These are phyloP conservation scores for Umbelopsis sp. DNA, from an alignment of 371 early-diverging fungal species.

Conservation along the genomic window DNA sequence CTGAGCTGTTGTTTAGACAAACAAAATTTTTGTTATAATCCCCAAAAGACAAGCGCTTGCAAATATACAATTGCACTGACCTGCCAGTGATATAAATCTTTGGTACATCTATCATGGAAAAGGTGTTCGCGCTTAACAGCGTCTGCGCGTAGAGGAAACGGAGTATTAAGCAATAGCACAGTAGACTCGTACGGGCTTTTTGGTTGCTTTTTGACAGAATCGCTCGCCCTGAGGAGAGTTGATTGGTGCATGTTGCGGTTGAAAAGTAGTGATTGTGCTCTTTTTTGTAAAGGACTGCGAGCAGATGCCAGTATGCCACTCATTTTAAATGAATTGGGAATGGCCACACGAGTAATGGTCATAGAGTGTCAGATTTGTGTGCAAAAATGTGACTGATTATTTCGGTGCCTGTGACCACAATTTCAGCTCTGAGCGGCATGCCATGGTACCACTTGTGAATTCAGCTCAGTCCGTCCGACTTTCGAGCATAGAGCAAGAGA, in stretches of 20 bases:
- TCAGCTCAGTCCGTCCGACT: no score
- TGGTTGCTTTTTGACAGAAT: constrained; percentile 13
- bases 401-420: no score
- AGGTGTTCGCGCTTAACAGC: constrained; percentile 64
- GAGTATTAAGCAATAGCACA: constrained; percentile 72
- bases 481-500: no score
- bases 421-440: no score
- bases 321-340: neutral
- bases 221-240: neutral
- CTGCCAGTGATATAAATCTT: constrained; percentile 79
- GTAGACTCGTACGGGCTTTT: constrained; percentile 62
- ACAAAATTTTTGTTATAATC: neutral
- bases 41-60: no score
- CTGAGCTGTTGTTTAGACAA: constrained; percentile 34
- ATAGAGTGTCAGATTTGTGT: neutral
- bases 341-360: neutral
- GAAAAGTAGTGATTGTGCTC: neutral
- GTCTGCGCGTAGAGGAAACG: constrained; percentile 74
- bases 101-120: constrained; percentile 68
- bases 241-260: neutral
- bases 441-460: no score
- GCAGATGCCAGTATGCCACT: neutral
- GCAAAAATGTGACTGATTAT: no score
- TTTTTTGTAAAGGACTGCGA: neutral
- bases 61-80: constrained; percentile 27